Conservation (phyloP, 208 protist species). For the Crithidia mellificae region DNA sequence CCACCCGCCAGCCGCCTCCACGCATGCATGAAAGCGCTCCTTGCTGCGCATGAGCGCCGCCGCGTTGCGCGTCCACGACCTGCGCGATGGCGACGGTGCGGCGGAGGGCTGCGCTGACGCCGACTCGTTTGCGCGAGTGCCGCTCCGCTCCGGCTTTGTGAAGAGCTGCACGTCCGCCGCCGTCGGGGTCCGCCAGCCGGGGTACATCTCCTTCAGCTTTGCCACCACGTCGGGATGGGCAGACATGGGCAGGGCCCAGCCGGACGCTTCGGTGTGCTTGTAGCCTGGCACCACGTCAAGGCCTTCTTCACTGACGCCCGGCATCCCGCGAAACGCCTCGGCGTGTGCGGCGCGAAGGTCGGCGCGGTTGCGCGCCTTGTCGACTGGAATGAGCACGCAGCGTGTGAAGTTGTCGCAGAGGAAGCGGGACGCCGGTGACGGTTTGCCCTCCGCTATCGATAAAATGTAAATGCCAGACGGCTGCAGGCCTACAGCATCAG, state of each 20-base stretch:
- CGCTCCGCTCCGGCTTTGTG: neutral
- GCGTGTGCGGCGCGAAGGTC: slow-evolving; percentile 30
- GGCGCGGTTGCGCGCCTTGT: slow-evolving; percentile 29
- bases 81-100: neutral
- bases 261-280: slow-evolving; percentile 22
- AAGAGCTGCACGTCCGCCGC: slow-evolving; percentile 41
- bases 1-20: slow-evolving; percentile 46
- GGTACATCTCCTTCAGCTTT: slow-evolving; percentile 34
- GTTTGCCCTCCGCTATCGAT: slow-evolving; percentile 13
- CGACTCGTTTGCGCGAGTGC: too few species aligned
- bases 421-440: slow-evolving; percentile 50
- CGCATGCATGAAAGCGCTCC: slow-evolving; percentile 25
- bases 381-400: slow-evolving; percentile 52
- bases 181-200: slow-evolving; percentile 32
- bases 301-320: slow-evolving; percentile 2
- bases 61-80: slow-evolving; percentile 14
- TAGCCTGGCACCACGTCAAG: slow-evolving; percentile 61
- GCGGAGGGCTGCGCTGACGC: neutral
- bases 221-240: slow-evolving; percentile 31
- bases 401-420: slow-evolving; percentile 31
- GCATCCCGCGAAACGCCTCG: neutral
- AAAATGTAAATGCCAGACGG: neutral
- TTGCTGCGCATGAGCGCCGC: slow-evolving; percentile 33
- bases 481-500: neutral
- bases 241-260: slow-evolving; percentile 51